These are phyloP conservation scores for Salvia splendens DNA, from an alignment of 257 asterid genomes.

Conservation along the genomic window DNA sequence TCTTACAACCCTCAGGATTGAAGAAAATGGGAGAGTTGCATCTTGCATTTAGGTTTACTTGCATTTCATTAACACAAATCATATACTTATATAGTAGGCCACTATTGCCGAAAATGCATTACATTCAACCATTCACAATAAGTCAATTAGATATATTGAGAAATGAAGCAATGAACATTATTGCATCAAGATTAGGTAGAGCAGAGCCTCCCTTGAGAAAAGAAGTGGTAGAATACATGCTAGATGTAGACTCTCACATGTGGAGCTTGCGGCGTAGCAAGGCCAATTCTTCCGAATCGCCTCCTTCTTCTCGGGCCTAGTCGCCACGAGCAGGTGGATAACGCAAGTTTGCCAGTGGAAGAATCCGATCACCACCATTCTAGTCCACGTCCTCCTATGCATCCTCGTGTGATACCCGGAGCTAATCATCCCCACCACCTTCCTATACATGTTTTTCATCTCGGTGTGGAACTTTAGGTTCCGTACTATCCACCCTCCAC, in stretches of 20 bases:
- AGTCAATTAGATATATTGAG: constrained; percentile 65
- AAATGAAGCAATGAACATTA: constrained; percentile 75
- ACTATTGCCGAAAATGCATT: constrained; percentile 78
- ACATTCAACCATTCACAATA: constrained; percentile 70
- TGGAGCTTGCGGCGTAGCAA: constrained; percentile 96
- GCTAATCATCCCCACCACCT: constrained; percentile 60
- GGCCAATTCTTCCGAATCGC: constrained; percentile 76
- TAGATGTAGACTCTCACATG: constrained; percentile 82
- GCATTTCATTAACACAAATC: constrained; percentile 63
- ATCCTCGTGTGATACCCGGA: constrained; percentile 74
- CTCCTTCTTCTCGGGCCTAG: constrained; percentile 57
- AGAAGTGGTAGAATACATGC: constrained; percentile 86
- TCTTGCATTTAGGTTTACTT: constrained; percentile 72
- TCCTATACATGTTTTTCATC: constrained; percentile 67
- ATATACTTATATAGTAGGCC: constrained; percentile 62
- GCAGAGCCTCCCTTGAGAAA: constrained; percentile 80
- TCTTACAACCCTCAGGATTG: constrained; percentile 64
- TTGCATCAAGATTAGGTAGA: constrained; percentile 68
- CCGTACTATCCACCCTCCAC: constrained; percentile 67
- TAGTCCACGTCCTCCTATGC: constrained; percentile 62
- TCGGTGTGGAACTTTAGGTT: constrained; percentile 65
- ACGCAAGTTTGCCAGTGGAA: constrained; percentile 65
- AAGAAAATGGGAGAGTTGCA: constrained; percentile 83
- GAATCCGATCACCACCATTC: constrained; percentile 61
- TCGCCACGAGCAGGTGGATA: constrained; percentile 66